phyloP scores from a whole-genome alignment of 2,329 filamentous ascomycete species.

The Fusarium drepaniforme region DNA sequence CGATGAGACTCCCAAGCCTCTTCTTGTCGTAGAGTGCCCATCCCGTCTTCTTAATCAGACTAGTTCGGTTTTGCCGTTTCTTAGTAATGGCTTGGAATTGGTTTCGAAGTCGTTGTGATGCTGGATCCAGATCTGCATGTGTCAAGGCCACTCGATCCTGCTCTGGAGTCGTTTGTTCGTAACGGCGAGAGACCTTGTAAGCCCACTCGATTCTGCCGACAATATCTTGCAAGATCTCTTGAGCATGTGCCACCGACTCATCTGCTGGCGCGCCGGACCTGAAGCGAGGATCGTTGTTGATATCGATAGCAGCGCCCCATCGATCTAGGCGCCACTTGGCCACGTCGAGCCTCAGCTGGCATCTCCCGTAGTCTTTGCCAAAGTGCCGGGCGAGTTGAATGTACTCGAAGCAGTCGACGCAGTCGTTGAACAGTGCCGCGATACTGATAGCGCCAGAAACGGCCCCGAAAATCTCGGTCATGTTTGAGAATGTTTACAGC shows the following conservation, averaged over 20 bases:
- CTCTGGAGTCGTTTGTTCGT: neutral
- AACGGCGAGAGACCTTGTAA: neutral
- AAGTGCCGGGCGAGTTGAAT: conserved; percentile 53
- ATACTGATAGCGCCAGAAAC: conserved; percentile 49
- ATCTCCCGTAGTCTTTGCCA: conserved; percentile 48
- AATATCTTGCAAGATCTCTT: neutral
- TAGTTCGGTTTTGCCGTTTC: neutral
- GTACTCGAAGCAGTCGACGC: conserved; percentile 55
- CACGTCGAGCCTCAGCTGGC: conserved; percentile 49
- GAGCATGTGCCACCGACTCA: accelerated
- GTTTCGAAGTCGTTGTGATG: neutral
- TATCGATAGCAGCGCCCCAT: conserved; percentile 49
- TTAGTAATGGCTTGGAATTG: neutral
- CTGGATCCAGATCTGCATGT: neutral
- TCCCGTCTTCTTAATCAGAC: conserved; percentile 3
- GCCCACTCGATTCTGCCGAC: neutral
- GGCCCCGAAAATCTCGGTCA: conserved; percentile 30
- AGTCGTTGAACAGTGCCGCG: conserved; percentile 52
- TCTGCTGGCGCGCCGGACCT: neutral
- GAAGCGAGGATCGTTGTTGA: conserved; percentile 46
- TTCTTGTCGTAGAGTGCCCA: conserved; percentile 23
- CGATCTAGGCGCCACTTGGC: conserved; percentile 47
- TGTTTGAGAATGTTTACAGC: neutral
- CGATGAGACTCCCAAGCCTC: conserved; percentile 37
- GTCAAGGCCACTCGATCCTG: neutral